These are phyloP conservation scores for Tricladium varicosporioides DNA, from an alignment of 2,329 filamentous ascomycete genomes.

Conservation along the genomic window DNA sequence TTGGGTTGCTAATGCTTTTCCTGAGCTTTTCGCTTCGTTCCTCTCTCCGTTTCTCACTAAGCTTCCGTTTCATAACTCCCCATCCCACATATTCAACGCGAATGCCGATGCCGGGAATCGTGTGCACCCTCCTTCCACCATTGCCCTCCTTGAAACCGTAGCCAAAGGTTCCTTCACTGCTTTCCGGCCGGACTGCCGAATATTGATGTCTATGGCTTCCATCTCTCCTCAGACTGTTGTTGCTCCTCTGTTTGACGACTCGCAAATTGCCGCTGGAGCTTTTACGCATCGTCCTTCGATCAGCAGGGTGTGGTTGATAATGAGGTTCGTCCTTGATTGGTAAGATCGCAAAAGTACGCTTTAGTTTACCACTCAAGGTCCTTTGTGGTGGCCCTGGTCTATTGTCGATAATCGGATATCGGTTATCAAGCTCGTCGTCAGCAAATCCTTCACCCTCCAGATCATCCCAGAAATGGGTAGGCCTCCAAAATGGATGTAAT, in stretches of 20 bases:
- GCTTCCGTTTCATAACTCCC: slow-evolving; percentile 50
- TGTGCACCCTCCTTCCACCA: slow-evolving; percentile 24
- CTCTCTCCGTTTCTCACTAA: slow-evolving; percentile 58
- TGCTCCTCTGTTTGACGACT: slow-evolving; percentile 53
- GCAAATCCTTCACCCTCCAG: slow-evolving; percentile 39
- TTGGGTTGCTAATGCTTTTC: slow-evolving; percentile 58
- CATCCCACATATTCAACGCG: slow-evolving; percentile 49
- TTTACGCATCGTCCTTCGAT: slow-evolving; percentile 57
- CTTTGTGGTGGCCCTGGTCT: slow-evolving; percentile 44
- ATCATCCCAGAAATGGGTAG: slow-evolving; percentile 45
- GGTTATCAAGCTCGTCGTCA: slow-evolving; percentile 21
- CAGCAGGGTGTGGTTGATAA: slow-evolving; percentile 38
- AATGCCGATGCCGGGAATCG: slow-evolving; percentile 37
- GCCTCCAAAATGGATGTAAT: slow-evolving; percentile 61
- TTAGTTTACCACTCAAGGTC: slow-evolving; percentile 44
- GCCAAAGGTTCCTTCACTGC: slow-evolving; percentile 23
- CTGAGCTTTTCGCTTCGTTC: slow-evolving; percentile 58
- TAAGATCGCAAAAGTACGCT: slow-evolving; percentile 59
- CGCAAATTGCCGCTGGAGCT: slow-evolving; percentile 59
- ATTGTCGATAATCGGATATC: slow-evolving; percentile 49
- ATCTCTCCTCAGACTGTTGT: slow-evolving; percentile 32
- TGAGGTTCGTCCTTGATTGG: slow-evolving; percentile 46
- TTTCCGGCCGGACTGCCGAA: slow-evolving; percentile 11
- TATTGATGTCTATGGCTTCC: slow-evolving; percentile 14
- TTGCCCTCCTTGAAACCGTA: slow-evolving; percentile 32